Percentiles rank a stretch among this genome's conserved stretches.
Conservation (phyloP, 2,329 filamentous ascomycete species). For the Didymella sp. region DNA sequence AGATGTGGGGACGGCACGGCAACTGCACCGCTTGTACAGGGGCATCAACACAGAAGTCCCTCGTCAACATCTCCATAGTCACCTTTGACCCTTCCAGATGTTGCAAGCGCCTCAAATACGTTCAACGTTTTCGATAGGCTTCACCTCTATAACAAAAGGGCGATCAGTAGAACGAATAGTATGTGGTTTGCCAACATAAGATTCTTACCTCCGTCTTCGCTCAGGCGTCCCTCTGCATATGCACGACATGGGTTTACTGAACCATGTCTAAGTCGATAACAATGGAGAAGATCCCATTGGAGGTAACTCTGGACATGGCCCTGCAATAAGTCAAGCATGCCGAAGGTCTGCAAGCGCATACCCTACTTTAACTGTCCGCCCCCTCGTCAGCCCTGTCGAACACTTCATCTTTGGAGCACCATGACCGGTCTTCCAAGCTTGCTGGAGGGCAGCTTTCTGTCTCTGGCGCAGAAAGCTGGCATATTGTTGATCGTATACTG, state of each 20-base stretch:
- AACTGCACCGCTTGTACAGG: background rate
- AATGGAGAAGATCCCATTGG: background rate
- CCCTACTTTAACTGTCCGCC: background rate
- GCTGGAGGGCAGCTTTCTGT: background rate
- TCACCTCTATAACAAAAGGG: too few relatives aligned
- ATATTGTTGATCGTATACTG: slow-evolving; percentile 9
- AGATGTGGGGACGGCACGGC: slow-evolving; percentile 1
- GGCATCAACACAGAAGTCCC: background rate
- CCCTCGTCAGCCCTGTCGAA: background rate
- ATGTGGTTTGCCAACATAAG: background rate
- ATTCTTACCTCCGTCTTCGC: background rate
- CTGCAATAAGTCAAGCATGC: background rate
- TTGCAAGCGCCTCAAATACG: background rate
- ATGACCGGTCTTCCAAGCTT: background rate
- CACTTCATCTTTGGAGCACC: background rate
- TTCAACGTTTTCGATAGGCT: too few relatives aligned
- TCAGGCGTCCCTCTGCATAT: slow-evolving; percentile 7
- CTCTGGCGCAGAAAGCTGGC: background rate
- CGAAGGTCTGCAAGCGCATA: background rate
- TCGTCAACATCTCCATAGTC: background rate
- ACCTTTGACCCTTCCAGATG: background rate
- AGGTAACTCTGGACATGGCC: background rate
- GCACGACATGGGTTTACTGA: background rate
- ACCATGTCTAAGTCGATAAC: background rate
- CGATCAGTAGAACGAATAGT: background rate